Conservation (phyloP, 2,329 filamentous ascomycete species). For the Fusarium sp. region DNA sequence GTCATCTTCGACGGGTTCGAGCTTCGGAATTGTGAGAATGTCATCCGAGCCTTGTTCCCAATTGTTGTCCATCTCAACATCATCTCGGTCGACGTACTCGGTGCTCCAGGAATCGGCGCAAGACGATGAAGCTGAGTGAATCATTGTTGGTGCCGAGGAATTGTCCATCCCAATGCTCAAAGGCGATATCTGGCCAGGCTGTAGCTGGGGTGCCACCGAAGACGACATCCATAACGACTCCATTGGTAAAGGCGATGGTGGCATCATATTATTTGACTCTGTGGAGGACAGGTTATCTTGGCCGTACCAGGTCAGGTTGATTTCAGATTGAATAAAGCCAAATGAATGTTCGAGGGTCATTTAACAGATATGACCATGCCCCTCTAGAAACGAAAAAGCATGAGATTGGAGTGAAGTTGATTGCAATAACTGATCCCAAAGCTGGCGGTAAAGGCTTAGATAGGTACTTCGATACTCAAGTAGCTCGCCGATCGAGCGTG, state of each 20-base stretch:
- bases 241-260: conserved; percentile 51
- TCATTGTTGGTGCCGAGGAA: conserved; percentile 56
- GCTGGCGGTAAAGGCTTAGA: conserved; percentile 30
- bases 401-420: conserved; percentile 20
- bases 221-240: conserved; percentile 48
- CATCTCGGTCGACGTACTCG: conserved; percentile 55
- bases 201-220: conserved; percentile 48
- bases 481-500: conserved; percentile 33
- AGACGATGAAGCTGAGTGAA: conserved; percentile 61
- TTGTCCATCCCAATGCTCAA: conserved; percentile 64
- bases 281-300: conserved; percentile 60
- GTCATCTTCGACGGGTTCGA: conserved; percentile 68
- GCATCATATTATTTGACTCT: conserved; percentile 44
- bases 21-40: conserved; percentile 63
- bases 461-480: conserved; percentile 26
- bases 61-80: conserved; percentile 55
- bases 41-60: conserved; percentile 64
- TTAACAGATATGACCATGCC: conserved; percentile 41
- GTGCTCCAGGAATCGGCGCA: conserved; percentile 60
- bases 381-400: conserved; percentile 4
- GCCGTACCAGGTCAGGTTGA: conserved; percentile 60
- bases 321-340: conserved; percentile 56
- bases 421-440: conserved; percentile 11
- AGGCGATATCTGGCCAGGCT: conserved; percentile 64
- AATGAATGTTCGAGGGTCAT: conserved; percentile 62